phyloP scores from a whole-genome alignment of 192 early-diverging fungal genomes.

The Coemansia sp. region DNA sequence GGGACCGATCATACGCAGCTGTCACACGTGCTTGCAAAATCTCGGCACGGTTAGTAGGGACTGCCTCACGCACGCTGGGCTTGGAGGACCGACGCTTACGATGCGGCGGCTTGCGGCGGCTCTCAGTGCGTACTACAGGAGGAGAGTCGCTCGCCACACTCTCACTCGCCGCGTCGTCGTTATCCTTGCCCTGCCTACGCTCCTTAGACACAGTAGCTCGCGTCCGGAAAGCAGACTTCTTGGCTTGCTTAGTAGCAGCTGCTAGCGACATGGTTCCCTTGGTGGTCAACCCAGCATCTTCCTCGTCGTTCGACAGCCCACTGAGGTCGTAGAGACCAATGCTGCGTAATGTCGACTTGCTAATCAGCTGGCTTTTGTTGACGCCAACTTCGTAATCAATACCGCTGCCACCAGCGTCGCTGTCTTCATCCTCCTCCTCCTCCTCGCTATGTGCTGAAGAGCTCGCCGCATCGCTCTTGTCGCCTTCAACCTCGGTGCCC shows the following conservation, averaged over 20 bases:
- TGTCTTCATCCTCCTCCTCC: background rate
- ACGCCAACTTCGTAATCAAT: slow-evolving; percentile 5
- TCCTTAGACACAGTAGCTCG: slow-evolving; percentile 28
- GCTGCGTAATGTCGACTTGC: background rate
- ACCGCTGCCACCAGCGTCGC: background rate
- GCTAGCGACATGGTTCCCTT: slow-evolving; percentile 30
- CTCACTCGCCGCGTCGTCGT: background rate
- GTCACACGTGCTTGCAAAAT: slow-evolving; percentile 12
- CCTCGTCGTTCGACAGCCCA: slow-evolving; percentile 11
- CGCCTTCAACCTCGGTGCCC: slow-evolving; percentile 9
- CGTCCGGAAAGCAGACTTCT: slow-evolving; percentile 39
- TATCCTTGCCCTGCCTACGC: slow-evolving; percentile 16
- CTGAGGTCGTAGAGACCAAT: slow-evolving; percentile 8
- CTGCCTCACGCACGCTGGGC: slow-evolving; percentile 10
- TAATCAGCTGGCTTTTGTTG: slow-evolving; percentile 2
- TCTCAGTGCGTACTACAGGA: background rate
- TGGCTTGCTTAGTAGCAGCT: slow-evolving; percentile 32
- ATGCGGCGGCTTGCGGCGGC: background rate
- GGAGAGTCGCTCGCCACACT: background rate
- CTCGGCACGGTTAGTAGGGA: slow-evolving; percentile 8
- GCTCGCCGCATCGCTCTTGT: background rate
- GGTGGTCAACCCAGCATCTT: background rate
- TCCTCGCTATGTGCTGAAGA: background rate
- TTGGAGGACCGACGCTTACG: slow-evolving; percentile 6
- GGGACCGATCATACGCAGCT: slow-evolving; percentile 9